These are phyloP conservation scores for Lumnitzera littorea DNA, from an alignment of 345 rosid species.

Conservation along the genomic window DNA sequence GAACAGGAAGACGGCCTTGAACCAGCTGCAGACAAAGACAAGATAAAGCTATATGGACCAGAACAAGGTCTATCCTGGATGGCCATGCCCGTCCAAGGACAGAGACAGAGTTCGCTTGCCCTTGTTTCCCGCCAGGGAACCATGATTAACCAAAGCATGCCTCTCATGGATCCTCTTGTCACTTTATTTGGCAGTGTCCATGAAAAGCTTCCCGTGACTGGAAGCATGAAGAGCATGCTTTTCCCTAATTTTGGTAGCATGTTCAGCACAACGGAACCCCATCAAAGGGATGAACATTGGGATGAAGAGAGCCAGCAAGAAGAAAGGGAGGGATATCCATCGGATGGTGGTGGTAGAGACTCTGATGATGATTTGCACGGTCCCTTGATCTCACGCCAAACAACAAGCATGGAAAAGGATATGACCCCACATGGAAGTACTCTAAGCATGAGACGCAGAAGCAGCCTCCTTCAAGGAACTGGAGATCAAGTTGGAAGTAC, in stretches of 20 bases:
- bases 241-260: slow-evolving; percentile 79
- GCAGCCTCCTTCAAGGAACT: slow-evolving; percentile 57
- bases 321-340: slow-evolving; percentile 43
- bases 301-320: slow-evolving; percentile 72
- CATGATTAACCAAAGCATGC: slow-evolving; percentile 50
- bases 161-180: slow-evolving; percentile 82
- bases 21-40: slow-evolving; percentile 44
- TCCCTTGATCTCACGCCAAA: slow-evolving; percentile 79
- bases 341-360: slow-evolving; percentile 49
- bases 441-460: slow-evolving; percentile 54
- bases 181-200: slow-evolving; percentile 81
- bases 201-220: slow-evolving; percentile 68
- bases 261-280: slow-evolving; percentile 64
- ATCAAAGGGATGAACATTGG: slow-evolving; percentile 54
- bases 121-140: slow-evolving; percentile 73
- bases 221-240: slow-evolving; percentile 59
- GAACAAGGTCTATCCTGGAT: slow-evolving; percentile 69
- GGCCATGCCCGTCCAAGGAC: slow-evolving; percentile 69
- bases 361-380: slow-evolving; percentile 72
- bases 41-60: slow-evolving; percentile 57
- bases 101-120: slow-evolving; percentile 56
- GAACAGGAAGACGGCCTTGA: slow-evolving; percentile 45
- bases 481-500: slow-evolving; percentile 55
- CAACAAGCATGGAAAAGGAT: slow-evolving; percentile 77
- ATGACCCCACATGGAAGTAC: slow-evolving; percentile 52